Conservation (phyloP, 768 basidiomycete species). For the Lyophyllum semitale region DNA sequence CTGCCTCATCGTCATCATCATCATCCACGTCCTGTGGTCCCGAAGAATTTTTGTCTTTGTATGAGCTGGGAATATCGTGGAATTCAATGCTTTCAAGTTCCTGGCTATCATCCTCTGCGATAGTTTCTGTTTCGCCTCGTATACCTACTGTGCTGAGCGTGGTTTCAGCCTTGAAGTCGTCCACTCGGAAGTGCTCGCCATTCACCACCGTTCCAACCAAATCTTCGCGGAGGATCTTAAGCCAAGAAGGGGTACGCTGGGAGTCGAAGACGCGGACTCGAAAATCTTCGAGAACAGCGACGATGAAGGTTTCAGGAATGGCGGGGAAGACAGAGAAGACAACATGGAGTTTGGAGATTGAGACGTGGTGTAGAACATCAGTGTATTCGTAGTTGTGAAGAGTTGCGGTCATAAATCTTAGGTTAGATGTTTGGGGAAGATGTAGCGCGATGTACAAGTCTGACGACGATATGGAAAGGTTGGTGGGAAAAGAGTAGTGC, state of each 20-base stretch:
- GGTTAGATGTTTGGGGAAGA: constrained; percentile 26
- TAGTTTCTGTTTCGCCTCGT: not conserved
- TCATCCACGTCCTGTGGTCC: constrained; percentile 13
- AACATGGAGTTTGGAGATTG: constrained; percentile 18
- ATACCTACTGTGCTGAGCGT: constrained; percentile 25
- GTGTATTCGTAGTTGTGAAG: constrained; percentile 30
- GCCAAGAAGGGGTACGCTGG: constrained; percentile 36
- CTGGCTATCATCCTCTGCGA: not conserved
- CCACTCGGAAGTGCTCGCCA: constrained; percentile 40
- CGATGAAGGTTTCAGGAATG: constrained; percentile 35
- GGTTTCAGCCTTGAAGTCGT: constrained; percentile 36
- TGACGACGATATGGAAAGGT: constrained; percentile 14
- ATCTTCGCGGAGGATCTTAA: constrained; percentile 36
- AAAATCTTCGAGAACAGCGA: constrained; percentile 37
- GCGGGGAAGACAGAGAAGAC: constrained; percentile 41
- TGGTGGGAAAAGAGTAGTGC: constrained; percentile 5
- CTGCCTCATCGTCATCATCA: constrained; percentile 36
- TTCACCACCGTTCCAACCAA: constrained; percentile 38
- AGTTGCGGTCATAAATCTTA: constrained; percentile 32
- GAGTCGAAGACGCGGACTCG: constrained; percentile 34
- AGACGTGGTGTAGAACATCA: constrained; percentile 25
- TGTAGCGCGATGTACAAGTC: constrained; percentile 25
- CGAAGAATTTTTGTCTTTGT: not conserved
- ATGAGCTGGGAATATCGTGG: not conserved
- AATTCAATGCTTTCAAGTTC: not conserved